Evolutionary conservation across 768 basidiomycete genomes (phyloP), one percentile per base, ranked within the genome.

Genomic region (Tricholoma flavovirens): DNA sequence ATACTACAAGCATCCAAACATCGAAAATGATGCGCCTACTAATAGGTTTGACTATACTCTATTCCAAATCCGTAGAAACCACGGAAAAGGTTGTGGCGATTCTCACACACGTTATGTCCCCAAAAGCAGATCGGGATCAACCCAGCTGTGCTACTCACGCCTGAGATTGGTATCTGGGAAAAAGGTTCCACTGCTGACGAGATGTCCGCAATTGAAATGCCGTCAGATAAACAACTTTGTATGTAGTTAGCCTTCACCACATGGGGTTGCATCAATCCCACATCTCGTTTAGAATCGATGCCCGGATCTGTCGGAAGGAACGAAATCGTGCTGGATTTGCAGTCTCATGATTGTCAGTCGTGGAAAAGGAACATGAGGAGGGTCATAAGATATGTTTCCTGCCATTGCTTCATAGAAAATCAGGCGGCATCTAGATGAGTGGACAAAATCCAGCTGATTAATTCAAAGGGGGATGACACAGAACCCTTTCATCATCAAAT

Each of bases 21-120:
- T 60, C 56, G 42, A 49, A 57, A 49, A 51, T 66, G 65, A 66
- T 64, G 65, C 62, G 65, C 56, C 58, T 51, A 53, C 52, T 53
- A 60, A 45, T 56, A 49, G 21, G 32, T 48, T 51, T 45, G 38
- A 17, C 36, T 53, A n/a, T n/a, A 53, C 49, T 33, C 51, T 43
- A 57, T 61, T 61, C 63, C 61, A 45, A 64, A 66, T 63, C 51
- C 42, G 65, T 62, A 51, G 53, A 42, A 58, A 32, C 33, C 38
- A 42, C 65, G 61, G 65, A 56, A 56, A 60, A 62, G 65, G 61
- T 56, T 59, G 63, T 66, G 65, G 58, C 61, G 61, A 58, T 53
- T 62, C 60, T 58, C 65, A 61, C 63, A 64, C 56, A 36, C 42
- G 56, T 49, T 49, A 49, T 26, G 26, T 49, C 15, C 46, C 26